phyloP scores from a whole-genome alignment of 2,329 filamentous ascomycete genomes.

The Xenoacremonium recifei region DNA sequence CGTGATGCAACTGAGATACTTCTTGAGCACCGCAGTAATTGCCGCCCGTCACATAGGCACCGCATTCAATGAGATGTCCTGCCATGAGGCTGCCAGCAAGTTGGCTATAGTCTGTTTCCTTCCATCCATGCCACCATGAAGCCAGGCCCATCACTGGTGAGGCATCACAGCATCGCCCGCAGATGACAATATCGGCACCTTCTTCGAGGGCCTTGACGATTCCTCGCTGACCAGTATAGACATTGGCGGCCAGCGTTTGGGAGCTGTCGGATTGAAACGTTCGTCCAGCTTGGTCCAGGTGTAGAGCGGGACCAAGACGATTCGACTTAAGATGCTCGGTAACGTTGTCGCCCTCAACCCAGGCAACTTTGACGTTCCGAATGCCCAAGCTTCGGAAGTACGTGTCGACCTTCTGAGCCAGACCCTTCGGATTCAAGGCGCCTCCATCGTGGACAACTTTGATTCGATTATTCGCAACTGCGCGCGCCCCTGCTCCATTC shows the following conservation, averaged over 20 bases:
- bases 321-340: constrained; percentile 25
- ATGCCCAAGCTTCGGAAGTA: constrained; percentile 18
- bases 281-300: constrained; percentile 12
- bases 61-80: constrained; percentile 50
- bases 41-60: constrained; percentile 48
- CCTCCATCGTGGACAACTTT: constrained; percentile 58
- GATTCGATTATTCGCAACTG: constrained; percentile 43
- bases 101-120: constrained; percentile 40
- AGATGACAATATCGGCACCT: constrained; percentile 42
- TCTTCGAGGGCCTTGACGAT: constrained; percentile 36
- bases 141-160: constrained; percentile 51
- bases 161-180: constrained; percentile 43
- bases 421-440: constrained; percentile 50
- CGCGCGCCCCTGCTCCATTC: constrained; percentile 25
- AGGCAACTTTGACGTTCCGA: constrained; percentile 33
- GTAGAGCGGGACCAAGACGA: constrained; percentile 14
- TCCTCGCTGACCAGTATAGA: constrained; percentile 49
- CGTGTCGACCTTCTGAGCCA: constrained; percentile 38
- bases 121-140: constrained; percentile 51
- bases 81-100: constrained; percentile 47
- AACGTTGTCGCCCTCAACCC: constrained; percentile 38
- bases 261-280: constrained; percentile 3
- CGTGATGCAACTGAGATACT: constrained; percentile 16
- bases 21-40: constrained; percentile 47
- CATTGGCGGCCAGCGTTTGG: constrained; percentile 34